Conservation (phyloP, 768 basidiomycete species). For the Leccinum disarticulatum region DNA sequence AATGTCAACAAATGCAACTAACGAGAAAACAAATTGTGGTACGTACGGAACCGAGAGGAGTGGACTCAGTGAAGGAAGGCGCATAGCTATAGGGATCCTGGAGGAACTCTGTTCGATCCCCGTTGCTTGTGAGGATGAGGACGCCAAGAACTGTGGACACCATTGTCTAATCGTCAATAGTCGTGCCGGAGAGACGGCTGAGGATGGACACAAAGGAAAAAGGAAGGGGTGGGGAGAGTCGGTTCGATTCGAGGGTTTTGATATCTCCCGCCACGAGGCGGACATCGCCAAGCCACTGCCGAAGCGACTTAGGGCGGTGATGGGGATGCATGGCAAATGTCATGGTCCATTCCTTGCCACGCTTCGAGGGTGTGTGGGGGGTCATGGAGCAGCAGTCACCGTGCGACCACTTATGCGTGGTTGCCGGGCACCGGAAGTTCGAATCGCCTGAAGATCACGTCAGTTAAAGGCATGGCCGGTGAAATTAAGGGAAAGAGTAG, state of each 20-base stretch:
- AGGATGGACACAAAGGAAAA: constrained; percentile 3
- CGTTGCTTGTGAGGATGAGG: constrained; percentile 74
- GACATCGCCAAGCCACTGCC: constrained; percentile 29
- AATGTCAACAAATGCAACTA: constrained; percentile 7
- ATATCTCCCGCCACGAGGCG: constrained; percentile 30
- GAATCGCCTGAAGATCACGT: constrained; percentile 27
- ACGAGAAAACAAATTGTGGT: not conserved
- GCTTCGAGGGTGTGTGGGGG: constrained; percentile 28
- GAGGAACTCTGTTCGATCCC: constrained; percentile 66
- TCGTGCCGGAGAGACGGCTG: not conserved
- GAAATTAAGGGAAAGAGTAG: constrained; percentile 26
- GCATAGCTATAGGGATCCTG: constrained; percentile 73
- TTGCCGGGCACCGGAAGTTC: constrained; percentile 25
- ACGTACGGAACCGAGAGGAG: constrained; percentile 73
- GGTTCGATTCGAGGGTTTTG: constrained; percentile 25
- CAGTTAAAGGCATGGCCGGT: constrained; percentile 16
- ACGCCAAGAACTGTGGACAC: constrained; percentile 59
- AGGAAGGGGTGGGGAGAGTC: constrained; percentile 12
- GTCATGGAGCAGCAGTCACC: constrained; percentile 19
- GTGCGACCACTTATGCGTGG: constrained; percentile 26
- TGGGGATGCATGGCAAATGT: constrained; percentile 20
- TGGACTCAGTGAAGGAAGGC: constrained; percentile 62
- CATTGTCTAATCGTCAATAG: constrained; percentile 21
- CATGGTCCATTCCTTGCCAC: constrained; percentile 29
- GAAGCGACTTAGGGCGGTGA: constrained; percentile 32